These are phyloP conservation scores for Cucumis variabilis DNA, from an alignment of 331 rosid genomes.

Conservation along the genomic window DNA sequence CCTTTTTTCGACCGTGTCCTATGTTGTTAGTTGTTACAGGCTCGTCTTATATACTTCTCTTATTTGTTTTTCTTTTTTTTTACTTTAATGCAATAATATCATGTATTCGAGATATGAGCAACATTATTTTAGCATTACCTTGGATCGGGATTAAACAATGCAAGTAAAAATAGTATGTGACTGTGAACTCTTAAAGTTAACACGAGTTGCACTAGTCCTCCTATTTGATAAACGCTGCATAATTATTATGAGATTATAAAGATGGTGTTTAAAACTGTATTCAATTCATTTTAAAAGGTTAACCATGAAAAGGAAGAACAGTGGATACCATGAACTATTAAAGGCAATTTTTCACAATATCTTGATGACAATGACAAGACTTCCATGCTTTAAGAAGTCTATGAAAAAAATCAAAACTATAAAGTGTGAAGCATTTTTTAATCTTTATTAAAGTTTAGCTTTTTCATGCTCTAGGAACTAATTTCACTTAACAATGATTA, in stretches of 20 bases:
- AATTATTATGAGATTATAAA: constrained; percentile 12
- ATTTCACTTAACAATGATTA: constrained; percentile 1
- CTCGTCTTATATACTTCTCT: neutral
- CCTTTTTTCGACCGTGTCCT: neutral
- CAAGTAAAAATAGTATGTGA: constrained; percentile 98
- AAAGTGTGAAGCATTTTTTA: neutral
- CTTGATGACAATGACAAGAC: neutral
- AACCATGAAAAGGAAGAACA: neutral
- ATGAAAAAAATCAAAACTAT: neutral
- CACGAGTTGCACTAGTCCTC: constrained; percentile 94
- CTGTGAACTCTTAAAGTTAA: constrained; percentile 97
- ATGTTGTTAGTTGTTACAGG: neutral
- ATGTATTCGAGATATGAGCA: neutral
- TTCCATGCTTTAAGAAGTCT: neutral
- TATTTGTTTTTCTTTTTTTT: neutral
- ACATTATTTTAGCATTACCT: constrained; percentile 53
- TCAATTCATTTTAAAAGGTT: neutral
- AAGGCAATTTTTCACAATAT: neutral
- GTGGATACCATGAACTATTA: neutral
- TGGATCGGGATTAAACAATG: constrained; percentile 91
- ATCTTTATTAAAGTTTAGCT: neutral
- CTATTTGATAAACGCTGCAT: constrained; percentile 93
- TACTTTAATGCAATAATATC: no score
- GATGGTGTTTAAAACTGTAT: constrained; percentile 6
- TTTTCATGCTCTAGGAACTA: constrained; percentile 15